Base-by-base conservation (phyloP, 2,329 filamentous ascomycete species). In the Exserohilum rostratum region DNA sequence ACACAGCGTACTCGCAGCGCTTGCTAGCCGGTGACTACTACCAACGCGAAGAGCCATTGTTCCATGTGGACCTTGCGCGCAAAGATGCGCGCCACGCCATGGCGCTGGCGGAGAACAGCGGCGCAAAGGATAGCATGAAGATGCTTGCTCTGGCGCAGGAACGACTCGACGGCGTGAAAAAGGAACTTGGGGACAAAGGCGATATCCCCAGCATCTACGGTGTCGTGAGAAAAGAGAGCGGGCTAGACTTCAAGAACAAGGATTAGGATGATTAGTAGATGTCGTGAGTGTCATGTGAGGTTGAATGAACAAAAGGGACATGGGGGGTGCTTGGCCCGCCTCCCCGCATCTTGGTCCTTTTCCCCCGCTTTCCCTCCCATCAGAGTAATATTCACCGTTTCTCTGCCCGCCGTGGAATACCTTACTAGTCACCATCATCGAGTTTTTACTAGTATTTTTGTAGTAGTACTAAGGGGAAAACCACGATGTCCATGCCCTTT, bases 191-290 rank as follows among this genome's bases (percentile, higher is more conserved):
- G 0, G 81, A 83, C 39, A 85, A 82, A 62, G 91, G 91, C 0
- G 93, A 96, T 75, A 85, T 96, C 71, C 88, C 90, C 2, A 88
- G 85, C 10, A 88, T 96, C 33, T 96, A 96, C 77, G 92, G 92
- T 0, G 88, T 88, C 2, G 87, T 90, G 50, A 84, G 92, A 66
- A 79, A 88, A 76, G 88, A 91, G 70, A 85, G 84, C 25, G 91
- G 91, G 0, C 74, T 96, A 65, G 82, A 85, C 50, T 96, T 87
- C 76, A 89, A 90, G 69, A 75, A 75, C 39, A 66, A 68, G 34
- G 67, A 34, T n/a, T 54, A 40, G 17, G n/a, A n/a, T n/a, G n/a
- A n/a, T n/a, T n/a, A n/a, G n/a, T n/a, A n/a, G n/a, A n/a, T n/a
- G n/a, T n/a, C n/a, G n/a, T 11, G 9, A 31, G 13, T 3, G 29